Conservation (phyloP, 148 eudicot genomes). For the Camellia granthamiana region DNA sequence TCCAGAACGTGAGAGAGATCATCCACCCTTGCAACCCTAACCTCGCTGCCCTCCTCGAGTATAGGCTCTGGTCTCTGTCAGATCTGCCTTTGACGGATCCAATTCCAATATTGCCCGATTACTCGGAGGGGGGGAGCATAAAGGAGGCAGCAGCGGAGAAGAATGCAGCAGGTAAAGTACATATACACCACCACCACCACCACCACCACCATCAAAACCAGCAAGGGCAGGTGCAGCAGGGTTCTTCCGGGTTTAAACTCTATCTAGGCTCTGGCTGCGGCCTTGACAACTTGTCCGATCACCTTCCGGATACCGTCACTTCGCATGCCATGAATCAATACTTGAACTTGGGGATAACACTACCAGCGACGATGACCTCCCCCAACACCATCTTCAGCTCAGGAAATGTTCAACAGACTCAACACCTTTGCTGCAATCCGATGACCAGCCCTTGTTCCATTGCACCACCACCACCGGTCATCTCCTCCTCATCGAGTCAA, state of each 20-base stretch:
- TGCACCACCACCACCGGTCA: not conserved
- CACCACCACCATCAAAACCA: not conserved
- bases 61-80: conserved; percentile 62
- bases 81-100: conserved; percentile 12
- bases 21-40: conserved; percentile 92
- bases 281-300: conserved; percentile 8
- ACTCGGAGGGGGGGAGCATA: not conserved
- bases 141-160: not conserved
- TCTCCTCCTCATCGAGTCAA: not conserved
- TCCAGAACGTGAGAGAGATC: conserved; percentile 86
- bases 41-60: conserved; percentile 70
- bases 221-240: conserved; percentile 2
- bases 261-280: not conserved
- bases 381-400: not conserved
- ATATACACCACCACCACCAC: not conserved
- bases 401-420: not conserved
- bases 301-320: not conserved
- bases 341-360: conserved; percentile 24
- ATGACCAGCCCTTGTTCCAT: not conserved
- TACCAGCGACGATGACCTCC: not conserved
- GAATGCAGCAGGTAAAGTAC: not conserved
- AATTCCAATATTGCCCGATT: not conserved
- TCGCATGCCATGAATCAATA: conserved; percentile 12
- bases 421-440: not conserved
- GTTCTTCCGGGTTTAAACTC: conserved; percentile 13